phyloP scores from a whole-genome alignment of 805 yeast genomes.

The Kazachstania bromeliacearum region DNA sequence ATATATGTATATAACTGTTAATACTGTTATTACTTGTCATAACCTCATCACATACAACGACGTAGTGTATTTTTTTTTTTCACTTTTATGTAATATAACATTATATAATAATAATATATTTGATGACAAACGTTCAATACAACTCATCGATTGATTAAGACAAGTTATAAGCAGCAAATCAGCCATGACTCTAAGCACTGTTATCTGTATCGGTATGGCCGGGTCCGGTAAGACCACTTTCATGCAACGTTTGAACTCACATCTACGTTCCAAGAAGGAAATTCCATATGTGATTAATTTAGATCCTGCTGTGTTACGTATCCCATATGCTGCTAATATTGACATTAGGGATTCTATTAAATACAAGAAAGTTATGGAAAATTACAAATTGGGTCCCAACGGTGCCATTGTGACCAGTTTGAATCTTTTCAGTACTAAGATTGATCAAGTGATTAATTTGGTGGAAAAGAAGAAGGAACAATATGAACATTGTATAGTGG shows the following conservation, averaged over 20 bases:
- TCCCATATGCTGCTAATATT: constrained; percentile 91
- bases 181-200: constrained; percentile 34
- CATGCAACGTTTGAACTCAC: constrained; percentile 88
- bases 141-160: too few species aligned
- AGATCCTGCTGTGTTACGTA: constrained; percentile 91
- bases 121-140: too few species aligned
- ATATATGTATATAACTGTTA: too few species aligned
- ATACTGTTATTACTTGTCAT: too few species aligned
- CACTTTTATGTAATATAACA: too few species aligned
- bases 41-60: too few species aligned
- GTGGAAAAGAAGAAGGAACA: constrained; percentile 62
- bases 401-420: constrained; percentile 96
- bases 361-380: constrained; percentile 93
- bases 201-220: constrained; percentile 58
- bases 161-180: too few species aligned
- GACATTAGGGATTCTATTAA: constrained; percentile 95
- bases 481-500: constrained; percentile 68
- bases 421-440: constrained; percentile 86
- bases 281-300: constrained; percentile 84
- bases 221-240: constrained; percentile 95
- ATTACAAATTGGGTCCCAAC: constrained; percentile 90
- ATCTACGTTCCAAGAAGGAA: constrained; percentile 61
- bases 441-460: constrained; percentile 84
- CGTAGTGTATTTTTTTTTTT: too few species aligned
- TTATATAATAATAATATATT: too few species aligned